Percentiles rank a stretch among this genome's conserved stretches.
phyloP scores from a whole-genome alignment of 306 rosid genomes.

The Ziziphus jujuba region DNA sequence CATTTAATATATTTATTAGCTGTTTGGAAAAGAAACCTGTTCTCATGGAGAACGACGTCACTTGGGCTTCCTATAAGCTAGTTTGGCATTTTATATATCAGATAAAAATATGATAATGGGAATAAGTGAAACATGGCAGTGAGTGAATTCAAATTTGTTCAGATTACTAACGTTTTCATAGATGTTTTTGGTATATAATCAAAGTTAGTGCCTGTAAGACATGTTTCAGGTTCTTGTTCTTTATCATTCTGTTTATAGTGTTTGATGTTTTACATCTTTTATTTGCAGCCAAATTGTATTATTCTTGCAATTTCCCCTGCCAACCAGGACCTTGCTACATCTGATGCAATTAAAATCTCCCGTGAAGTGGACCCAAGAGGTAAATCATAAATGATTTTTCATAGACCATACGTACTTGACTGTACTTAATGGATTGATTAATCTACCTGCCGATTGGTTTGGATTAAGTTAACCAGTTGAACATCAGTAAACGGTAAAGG shows the following conservation, averaged over 20 bases:
- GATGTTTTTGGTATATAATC: not conserved
- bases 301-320: conserved; percentile 51
- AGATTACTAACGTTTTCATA: not conserved
- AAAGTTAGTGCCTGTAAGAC: no score
- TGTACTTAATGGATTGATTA: not conserved
- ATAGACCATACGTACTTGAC: not conserved
- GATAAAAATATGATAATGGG: not conserved
- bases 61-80: not conserved
- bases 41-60: not conserved
- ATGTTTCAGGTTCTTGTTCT: no score
- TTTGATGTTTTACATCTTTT: not conserved
- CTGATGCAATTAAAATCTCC: conserved; percentile 49
- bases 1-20: not conserved
- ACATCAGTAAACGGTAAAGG: not conserved
- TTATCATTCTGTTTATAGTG: not conserved
- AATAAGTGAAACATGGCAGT: not conserved
- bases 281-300: conserved; percentile 51
- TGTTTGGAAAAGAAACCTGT: not conserved
- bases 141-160: not conserved
- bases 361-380: conserved; percentile 53
- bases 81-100: not conserved
- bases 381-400: conserved; percentile 6
- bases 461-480: not conserved
- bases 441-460: not conserved
- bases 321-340: conserved; percentile 44